Conservation (phyloP, 352 stramenopile genomes). For the Globisporangium perplexum region DNA sequence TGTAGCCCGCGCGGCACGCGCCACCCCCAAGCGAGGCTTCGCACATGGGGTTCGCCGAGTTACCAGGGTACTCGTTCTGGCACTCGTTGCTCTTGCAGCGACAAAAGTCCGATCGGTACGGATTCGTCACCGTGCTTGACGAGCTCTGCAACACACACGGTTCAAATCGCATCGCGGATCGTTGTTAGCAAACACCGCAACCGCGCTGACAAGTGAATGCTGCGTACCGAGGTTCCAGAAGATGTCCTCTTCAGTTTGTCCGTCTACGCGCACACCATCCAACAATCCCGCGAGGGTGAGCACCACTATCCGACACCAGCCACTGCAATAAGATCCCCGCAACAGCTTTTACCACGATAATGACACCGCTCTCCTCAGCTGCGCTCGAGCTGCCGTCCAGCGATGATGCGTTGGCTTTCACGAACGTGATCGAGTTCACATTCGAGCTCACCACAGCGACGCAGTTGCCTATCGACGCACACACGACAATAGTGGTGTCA, state of each 20-base stretch:
- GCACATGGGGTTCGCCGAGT: conserved; percentile 35
- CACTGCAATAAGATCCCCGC: neutral
- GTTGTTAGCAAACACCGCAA: neutral
- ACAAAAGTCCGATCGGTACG: conserved; percentile 63
- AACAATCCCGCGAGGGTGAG: neutral
- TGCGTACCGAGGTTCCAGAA: neutral
- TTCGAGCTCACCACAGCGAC: conserved; percentile 9
- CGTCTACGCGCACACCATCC: neutral
- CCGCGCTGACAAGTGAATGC: neutral
- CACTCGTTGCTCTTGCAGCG: conserved; percentile 63
- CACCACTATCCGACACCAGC: neutral
- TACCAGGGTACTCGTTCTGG: conserved; percentile 57
- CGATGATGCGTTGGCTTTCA: conserved; percentile 1
- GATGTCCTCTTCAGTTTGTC: conserved; percentile 2
- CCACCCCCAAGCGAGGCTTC: conserved; percentile 38
- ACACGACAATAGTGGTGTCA: neutral
- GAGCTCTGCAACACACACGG: neutral
- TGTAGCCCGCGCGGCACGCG: conserved; percentile 53
- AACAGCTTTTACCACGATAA: conserved; percentile 7
- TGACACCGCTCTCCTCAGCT: conserved; percentile 7
- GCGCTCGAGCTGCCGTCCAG: conserved; percentile 6
- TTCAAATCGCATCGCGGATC: neutral
- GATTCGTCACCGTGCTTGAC: conserved; percentile 8
- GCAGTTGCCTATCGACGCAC: conserved; percentile 1
- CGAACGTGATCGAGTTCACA: conserved; percentile 6